Base-by-base conservation (phyloP, 768 basidiomycete species). In the Pulveroboletus sp. region DNA sequence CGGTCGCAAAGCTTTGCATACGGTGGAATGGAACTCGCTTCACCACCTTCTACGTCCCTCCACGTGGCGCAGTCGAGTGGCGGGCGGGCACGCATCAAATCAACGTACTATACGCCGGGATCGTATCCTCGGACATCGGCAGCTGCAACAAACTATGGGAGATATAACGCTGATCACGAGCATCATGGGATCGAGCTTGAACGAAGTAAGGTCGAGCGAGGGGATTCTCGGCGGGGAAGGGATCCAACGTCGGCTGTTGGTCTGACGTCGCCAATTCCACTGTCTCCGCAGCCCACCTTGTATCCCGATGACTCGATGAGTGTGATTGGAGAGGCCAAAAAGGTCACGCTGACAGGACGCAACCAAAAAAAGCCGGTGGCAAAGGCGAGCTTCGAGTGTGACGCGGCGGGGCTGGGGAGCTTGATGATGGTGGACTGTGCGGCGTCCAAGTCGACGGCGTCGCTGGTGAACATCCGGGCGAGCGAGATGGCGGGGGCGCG, bases 281-380 rank as follows among this genome's bases (percentile, higher is more conserved):
- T 78, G 14, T 81, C 78, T 6, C 83, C 83, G 9, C 80, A 79
- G 55, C 79, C 79, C 11, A 84, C 82, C 8, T 57, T 86, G 49
- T 85, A 81, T 60, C 85, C 85, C 5, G 86, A 88, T 50, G 86
- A 87, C 64, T 86, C 83, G 8, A 70, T 85, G 67, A 85, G 82
- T 51, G 72, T 83, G 36, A 73, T 77, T 5, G 78, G 76, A 14
- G 69, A 71, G 43, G 69, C 57, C 36, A 63, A 59, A 53, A 65
- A 59, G 15, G 42, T 58, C 35, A 42, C 59, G 41, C 28, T 66
- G 51, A 51, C 63, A 14, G 58, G 61, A 46, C 62, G 64, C 0
- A 54, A 51, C 46, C 67, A 68, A 42, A 73, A 71, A 59, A 68
- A 69, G 52, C 67, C 67, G 12, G 63, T 62, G 14, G 65, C 71